Conservation (phyloP, 257 asterid genomes). For the Lycium barbarum region DNA sequence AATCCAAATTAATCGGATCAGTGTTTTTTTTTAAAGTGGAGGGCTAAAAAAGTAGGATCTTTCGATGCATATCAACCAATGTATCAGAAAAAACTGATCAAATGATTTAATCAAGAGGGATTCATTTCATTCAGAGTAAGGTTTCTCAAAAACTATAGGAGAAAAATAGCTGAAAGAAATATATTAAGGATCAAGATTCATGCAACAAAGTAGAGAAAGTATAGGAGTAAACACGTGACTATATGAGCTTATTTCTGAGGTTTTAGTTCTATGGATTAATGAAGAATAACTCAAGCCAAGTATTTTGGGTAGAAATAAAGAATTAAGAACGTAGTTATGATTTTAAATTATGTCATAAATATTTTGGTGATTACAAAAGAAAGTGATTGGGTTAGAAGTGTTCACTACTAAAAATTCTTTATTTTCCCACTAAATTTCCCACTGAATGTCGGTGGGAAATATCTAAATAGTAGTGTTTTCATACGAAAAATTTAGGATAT, state of each 20-base stretch:
- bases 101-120: not conserved
- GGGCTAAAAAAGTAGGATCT: not conserved
- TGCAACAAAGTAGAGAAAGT: not conserved
- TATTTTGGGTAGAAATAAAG: too few species aligned
- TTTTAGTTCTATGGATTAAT: too few species aligned
- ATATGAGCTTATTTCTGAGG: not conserved
- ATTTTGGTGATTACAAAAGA: too few species aligned
- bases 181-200: not conserved
- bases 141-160: not conserved
- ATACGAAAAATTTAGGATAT: too few species aligned
- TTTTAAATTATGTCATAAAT: too few species aligned
- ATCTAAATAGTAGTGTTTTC: too few species aligned
- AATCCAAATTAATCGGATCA: not conserved
- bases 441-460: too few species aligned
- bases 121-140: not conserved
- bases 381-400: too few species aligned
- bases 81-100: not conserved
- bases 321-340: too few species aligned
- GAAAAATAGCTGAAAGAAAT: not conserved
- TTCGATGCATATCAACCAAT: not conserved
- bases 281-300: not conserved
- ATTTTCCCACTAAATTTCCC: too few species aligned
- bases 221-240: not conserved
- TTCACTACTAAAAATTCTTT: too few species aligned
- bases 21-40: not conserved